phyloP scores from a whole-genome alignment of 495 filamentous ascomycete species.

The Trichoderma erinaceum region DNA sequence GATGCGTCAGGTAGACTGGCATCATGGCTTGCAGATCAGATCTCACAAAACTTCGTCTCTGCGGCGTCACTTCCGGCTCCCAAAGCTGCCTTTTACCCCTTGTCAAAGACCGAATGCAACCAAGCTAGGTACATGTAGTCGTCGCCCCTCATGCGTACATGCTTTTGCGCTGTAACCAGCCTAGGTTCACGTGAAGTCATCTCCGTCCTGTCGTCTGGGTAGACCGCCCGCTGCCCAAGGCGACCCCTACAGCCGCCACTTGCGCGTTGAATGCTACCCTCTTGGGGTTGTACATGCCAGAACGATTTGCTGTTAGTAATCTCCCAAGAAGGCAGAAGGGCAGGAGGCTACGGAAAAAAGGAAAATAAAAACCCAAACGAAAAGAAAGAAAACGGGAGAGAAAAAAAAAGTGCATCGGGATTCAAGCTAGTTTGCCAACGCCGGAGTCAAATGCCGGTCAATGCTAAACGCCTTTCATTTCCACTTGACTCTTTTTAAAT shows the following conservation, averaged over 20 bases:
- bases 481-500: too few relatives aligned
- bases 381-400: too few relatives aligned
- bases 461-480: too few relatives aligned
- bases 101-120: neutral
- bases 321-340: too few relatives aligned
- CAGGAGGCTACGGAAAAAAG: too few relatives aligned
- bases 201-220: neutral
- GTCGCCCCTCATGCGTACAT: neutral
- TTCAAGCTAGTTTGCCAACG: too few relatives aligned
- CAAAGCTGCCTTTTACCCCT: neutral
- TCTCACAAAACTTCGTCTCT: neutral
- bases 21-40: neutral
- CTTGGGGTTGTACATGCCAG: too few relatives aligned
- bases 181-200: neutral
- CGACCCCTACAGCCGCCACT: neutral
- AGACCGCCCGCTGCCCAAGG: neutral
- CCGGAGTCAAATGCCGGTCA: too few relatives aligned
- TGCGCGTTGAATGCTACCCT: neutral
- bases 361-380: too few relatives aligned
- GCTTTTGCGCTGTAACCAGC: neutral
- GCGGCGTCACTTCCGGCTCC: neutral
- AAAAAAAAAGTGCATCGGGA: too few relatives aligned
- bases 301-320: too few relatives aligned
- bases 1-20: neutral
- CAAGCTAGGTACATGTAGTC: neutral